phyloP scores from a whole-genome alignment of 768 basidiomycete genomes.

The Leccinum rimulosum region DNA sequence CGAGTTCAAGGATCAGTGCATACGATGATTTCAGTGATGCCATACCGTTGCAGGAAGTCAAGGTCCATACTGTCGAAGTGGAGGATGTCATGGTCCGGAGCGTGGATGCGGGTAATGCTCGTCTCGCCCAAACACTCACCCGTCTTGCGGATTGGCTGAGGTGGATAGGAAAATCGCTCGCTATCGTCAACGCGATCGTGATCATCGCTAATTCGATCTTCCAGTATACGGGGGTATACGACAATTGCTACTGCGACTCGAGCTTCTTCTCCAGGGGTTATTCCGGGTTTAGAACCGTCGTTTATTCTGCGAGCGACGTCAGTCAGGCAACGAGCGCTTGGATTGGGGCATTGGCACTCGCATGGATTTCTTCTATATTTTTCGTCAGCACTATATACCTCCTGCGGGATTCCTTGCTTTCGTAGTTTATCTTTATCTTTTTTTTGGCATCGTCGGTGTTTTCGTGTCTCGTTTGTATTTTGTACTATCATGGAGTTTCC shows the following conservation, averaged over 20 bases:
- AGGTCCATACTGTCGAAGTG: not conserved
- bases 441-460: not conserved
- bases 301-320: conserved; percentile 17
- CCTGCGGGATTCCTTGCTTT: not conserved
- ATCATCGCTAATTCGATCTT: conserved; percentile 28
- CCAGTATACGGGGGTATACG: conserved; percentile 28
- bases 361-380: not conserved
- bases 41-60: not conserved
- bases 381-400: not conserved
- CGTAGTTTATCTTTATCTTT: not conserved
- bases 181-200: conserved; percentile 26
- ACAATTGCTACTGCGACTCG: conserved; percentile 32
- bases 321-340: conserved; percentile 3
- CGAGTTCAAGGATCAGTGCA: not conserved
- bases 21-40: not conserved
- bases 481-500: no score
- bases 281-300: conserved; percentile 32
- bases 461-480: no score
- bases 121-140: not conserved
- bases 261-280: conserved; percentile 19
- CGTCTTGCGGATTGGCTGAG: conserved; percentile 19
- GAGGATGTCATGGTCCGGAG: not conserved
- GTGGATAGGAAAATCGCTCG: conserved; percentile 27
- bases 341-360: not conserved
- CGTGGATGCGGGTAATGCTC: not conserved